Evolutionary conservation across 257 asterid genomes (phyloP).

Genomic region (Datura wrightii): DNA sequence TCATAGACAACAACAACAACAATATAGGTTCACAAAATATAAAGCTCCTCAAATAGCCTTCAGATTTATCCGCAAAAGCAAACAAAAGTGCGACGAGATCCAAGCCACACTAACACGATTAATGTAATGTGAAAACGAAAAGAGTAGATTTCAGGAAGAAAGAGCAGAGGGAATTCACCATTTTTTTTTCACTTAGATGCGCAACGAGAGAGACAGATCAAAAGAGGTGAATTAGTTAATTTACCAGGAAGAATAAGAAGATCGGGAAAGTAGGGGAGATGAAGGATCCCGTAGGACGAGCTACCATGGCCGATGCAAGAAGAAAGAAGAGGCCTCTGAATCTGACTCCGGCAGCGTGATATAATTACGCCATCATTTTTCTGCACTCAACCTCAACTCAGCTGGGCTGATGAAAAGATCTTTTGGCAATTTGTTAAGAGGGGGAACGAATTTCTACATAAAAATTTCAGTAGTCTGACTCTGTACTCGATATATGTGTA

Average conservation of each 20-base stretch:
- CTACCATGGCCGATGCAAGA: constrained; percentile 14
- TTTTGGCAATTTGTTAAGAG: neutral
- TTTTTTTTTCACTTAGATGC: neutral
- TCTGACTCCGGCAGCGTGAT: neutral
- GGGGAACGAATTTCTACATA: neutral
- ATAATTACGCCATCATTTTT: neutral
- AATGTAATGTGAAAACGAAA: neutral
- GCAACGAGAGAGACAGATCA: neutral
- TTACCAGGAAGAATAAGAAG: constrained; percentile 25
- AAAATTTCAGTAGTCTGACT: too few relatives aligned
- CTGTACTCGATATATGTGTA: too few relatives aligned
- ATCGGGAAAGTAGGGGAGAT: constrained; percentile 17
- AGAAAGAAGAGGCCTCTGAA: neutral
- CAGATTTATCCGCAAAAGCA: neutral
- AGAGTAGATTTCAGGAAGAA: neutral
- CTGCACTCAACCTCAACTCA: constrained; percentile 8
- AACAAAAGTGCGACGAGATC: neutral
- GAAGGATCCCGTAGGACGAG: constrained; percentile 18
- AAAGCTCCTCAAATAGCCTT: neutral
- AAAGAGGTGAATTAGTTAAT: constrained; percentile 11
- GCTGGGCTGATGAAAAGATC: neutral
- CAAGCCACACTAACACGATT: neutral
- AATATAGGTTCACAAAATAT: neutral
- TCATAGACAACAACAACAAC: neutral
- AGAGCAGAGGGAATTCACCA: neutral